phyloP scores from a whole-genome alignment of 306 rosid species.

The Fragaria iinumae region DNA sequence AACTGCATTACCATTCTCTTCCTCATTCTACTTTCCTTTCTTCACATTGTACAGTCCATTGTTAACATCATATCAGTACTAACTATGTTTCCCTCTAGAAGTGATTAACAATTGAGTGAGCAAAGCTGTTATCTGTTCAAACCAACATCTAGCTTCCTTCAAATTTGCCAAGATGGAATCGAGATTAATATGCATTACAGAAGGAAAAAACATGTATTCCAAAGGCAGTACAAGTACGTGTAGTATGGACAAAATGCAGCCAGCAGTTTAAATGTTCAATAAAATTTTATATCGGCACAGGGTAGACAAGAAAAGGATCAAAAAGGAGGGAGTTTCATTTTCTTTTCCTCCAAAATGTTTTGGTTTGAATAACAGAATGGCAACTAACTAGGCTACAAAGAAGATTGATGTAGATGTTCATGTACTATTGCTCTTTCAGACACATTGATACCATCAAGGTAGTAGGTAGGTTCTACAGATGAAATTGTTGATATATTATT shows the following conservation, averaged over 20 bases:
- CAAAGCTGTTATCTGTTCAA: not conserved
- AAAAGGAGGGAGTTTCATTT: not conserved
- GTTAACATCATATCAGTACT: not conserved
- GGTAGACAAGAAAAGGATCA: not conserved
- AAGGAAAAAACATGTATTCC: not conserved
- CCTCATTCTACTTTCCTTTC: not conserved
- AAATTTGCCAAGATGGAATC: not conserved
- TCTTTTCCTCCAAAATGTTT: not conserved
- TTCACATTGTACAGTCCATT: not conserved
- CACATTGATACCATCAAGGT: not conserved
- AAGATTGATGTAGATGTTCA: not conserved
- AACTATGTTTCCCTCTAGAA: not conserved
- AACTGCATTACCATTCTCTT: not conserved
- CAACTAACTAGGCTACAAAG: not conserved
- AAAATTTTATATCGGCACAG: not conserved
- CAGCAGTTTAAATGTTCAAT: not conserved
- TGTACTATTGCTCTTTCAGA: not conserved
- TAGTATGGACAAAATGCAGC: not conserved
- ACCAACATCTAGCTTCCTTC: not conserved
- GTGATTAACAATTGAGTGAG: not conserved
- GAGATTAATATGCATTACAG: not conserved
- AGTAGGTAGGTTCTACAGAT: not conserved
- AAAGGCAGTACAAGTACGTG: not conserved
- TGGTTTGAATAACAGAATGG: not conserved
- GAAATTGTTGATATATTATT: not conserved